Evolutionary conservation across 306 rosid species (phyloP), one percentile per base, ranked within the genome.

Genomic region (Comarum palustre): DNA sequence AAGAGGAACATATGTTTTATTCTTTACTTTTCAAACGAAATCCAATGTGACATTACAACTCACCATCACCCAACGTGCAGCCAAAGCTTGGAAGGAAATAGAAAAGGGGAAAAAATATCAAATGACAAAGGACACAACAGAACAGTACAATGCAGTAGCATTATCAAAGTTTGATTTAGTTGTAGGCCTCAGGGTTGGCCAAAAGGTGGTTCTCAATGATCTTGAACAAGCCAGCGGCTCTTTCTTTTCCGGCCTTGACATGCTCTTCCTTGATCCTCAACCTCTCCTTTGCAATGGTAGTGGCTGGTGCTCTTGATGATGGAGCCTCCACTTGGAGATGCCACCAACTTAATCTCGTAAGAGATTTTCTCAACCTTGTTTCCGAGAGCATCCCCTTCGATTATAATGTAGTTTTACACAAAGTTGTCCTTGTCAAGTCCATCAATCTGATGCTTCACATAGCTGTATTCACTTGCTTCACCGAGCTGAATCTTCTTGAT

Each of bases 301-400:
- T 47, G 16, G n/a, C 52, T 47, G 3, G 52, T 47, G 52, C 52
- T 47, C 52, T 47, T 47, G 52, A 47, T 47, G 52, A 47, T 3
- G 6, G 52, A 47, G 2, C 52, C 52, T 47, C 52, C 52, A 47
- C 15, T n/a, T 0, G 46, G 15, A 47, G 52, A 47, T 47, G 52
- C 52, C 52, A 47, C 57, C 10, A 50, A 8, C 84, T 80, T 85
- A 55, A 57, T 72, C 66, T 82, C 84, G 39, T 78, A 71, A 0
- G 10, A 39, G 5, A 88, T 84, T 27, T 84, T 80, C 78, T 88
- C 90, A 10, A 82, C 15, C 15, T 27, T 24, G 31, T 84, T 87
- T 0, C 67, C 8, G 8, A 88, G 4, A 2, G 61, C 73, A 42
- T 75, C 86, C 0, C 90, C 90, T 68, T 84, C 90, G 5, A 82